Evolutionary conservation across 2,329 filamentous ascomycete species (phyloP).

Genomic region (Cladophialophora bantiana): DNA sequence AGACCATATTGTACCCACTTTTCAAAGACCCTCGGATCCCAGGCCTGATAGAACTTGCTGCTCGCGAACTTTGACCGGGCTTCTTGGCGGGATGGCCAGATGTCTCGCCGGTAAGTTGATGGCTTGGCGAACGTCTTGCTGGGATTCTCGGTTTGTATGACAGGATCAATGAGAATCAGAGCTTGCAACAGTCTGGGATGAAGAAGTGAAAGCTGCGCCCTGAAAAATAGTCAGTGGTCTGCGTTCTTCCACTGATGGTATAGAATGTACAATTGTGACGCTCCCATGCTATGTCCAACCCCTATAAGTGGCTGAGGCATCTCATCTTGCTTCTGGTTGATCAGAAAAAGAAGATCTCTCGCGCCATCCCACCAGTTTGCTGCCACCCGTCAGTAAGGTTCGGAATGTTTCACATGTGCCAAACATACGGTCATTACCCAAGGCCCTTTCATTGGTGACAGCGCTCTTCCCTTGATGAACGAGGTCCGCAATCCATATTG

Average conservation of each 20-base stretch:
- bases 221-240: conserved; percentile 20
- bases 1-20: conserved; percentile 76
- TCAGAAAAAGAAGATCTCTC: conserved; percentile 81
- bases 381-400: conserved; percentile 48
- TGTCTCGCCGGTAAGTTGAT: conserved; percentile 76
- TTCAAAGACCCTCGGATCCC: conserved; percentile 82
- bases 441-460: conserved; percentile 73
- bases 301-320: conserved; percentile 85
- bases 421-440: conserved; percentile 82
- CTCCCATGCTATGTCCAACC: conserved; percentile 90
- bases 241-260: background rate
- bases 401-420: background rate
- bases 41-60: conserved; percentile 78
- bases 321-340: conserved; percentile 79
- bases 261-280: conserved; percentile 64
- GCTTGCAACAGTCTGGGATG: conserved; percentile 78
- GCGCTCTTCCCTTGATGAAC: conserved; percentile 83
- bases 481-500: conserved; percentile 91
- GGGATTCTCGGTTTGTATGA: conserved; percentile 39
- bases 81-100: conserved; percentile 77
- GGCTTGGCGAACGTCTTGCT: conserved; percentile 63
- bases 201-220: conserved; percentile 45
- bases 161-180: conserved; percentile 74
- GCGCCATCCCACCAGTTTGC: conserved; percentile 86
- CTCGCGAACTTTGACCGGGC: conserved; percentile 72